Conservation (phyloP, 345 rosid species). For the Theobroma cacao region DNA sequence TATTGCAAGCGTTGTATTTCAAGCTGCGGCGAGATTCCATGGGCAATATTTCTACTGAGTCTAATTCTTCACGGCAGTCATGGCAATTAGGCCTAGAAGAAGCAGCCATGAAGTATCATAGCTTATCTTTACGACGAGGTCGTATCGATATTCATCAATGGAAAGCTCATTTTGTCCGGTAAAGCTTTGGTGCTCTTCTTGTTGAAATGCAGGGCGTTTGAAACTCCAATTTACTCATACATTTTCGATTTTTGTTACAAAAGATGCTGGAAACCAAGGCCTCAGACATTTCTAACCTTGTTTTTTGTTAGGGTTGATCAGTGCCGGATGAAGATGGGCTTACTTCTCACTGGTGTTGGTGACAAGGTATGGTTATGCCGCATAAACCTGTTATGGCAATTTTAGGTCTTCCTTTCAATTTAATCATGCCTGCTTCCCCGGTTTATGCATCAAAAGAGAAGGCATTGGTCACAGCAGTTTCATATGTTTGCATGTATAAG, state of each 20-base stretch:
- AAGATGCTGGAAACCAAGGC: neutral
- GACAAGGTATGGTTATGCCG: constrained; percentile 57
- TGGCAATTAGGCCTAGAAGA: constrained; percentile 42
- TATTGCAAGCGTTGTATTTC: constrained; percentile 47
- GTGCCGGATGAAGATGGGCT: constrained; percentile 82
- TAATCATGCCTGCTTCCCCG: neutral
- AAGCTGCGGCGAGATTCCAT: constrained; percentile 35
- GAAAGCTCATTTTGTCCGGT: constrained; percentile 80
- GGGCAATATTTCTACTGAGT: too few relatives aligned
- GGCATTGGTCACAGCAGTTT: neutral
- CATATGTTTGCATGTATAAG: neutral
- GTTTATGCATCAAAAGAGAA: neutral
- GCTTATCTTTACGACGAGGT: constrained; percentile 42
- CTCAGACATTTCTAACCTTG: constrained; percentile 16
- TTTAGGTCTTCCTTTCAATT: neutral
- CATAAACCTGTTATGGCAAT: neutral
- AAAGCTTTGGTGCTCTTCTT: constrained; percentile 4
- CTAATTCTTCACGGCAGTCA: constrained; percentile 33
- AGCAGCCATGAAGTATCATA: constrained; percentile 66
- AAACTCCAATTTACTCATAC: neutral
- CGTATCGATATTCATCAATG: constrained; percentile 61
- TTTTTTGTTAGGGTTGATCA: constrained; percentile 58
- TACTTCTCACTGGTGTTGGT: constrained; percentile 88
- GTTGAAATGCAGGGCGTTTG: neutral
- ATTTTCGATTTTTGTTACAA: neutral